These are phyloP conservation scores for Tripterygium wilfordii DNA, from an alignment of 177 flowering plant species.

Conservation along the genomic window DNA sequence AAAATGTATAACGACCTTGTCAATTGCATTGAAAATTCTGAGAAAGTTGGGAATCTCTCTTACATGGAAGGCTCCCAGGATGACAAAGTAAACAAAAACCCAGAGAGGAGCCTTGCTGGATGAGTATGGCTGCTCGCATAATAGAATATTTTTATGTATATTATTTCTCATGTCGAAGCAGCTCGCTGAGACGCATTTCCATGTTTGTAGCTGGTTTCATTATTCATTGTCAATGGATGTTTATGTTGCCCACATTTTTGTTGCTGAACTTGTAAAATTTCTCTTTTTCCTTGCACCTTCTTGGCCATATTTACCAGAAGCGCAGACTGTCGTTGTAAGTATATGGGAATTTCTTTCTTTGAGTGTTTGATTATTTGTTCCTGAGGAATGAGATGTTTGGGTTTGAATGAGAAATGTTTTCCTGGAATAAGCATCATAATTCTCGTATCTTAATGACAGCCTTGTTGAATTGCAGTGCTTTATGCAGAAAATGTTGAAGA, in stretches of 20 bases:
- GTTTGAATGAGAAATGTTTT: too few species aligned
- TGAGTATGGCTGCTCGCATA: too few species aligned
- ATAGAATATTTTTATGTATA: conserved; percentile 15
- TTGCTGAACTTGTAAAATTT: too few species aligned
- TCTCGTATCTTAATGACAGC: too few species aligned
- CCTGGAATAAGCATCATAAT: too few species aligned
- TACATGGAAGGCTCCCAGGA: conserved; percentile 20
- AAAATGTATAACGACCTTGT: conserved; percentile 46
- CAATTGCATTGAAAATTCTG: conserved; percentile 20
- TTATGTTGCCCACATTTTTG: conserved; percentile 9
- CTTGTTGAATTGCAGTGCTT: too few species aligned
- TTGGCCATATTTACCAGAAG: too few species aligned
- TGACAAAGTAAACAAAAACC: conserved; percentile 21
- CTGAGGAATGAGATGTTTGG: neutral
- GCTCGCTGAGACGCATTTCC: conserved; percentile 44
- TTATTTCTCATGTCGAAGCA: conserved; percentile 45
- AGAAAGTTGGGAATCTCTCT: conserved; percentile 20
- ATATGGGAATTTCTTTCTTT: neutral
- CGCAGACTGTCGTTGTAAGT: too few species aligned
- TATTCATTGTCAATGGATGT: neutral
- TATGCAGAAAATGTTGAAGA: too few species aligned
- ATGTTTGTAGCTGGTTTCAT: too few species aligned
- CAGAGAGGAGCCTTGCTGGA: too few species aligned
- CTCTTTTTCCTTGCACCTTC: neutral
- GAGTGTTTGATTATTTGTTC: neutral